Evolutionary conservation across 495 filamentous ascomycete genomes (phyloP).

Genomic region (Trichoderma gamsii): DNA sequence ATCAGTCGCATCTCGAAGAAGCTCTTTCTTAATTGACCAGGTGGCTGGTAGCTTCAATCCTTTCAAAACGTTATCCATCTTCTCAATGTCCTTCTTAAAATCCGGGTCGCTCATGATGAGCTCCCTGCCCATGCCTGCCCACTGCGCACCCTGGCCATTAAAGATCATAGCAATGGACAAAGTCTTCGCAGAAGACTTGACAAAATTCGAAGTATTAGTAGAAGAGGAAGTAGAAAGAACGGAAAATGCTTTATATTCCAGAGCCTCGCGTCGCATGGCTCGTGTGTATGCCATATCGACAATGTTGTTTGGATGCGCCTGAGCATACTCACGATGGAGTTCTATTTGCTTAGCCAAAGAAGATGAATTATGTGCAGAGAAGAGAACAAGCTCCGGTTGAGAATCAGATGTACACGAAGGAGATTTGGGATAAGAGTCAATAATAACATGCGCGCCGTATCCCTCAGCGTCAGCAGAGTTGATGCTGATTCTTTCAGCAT

Average conservation of each 20-base stretch:
- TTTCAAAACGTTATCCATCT: slow-evolving; percentile 11
- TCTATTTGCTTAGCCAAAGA: slow-evolving; percentile 13
- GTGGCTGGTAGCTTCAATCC: background rate
- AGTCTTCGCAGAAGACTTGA: slow-evolving; percentile 6
- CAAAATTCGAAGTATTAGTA: background rate
- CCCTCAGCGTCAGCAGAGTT: slow-evolving; percentile 37
- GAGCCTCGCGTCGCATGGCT: slow-evolving; percentile 12
- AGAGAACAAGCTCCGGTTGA: slow-evolving; percentile 8
- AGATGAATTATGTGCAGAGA: slow-evolving; percentile 10
- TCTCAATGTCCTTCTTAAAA: slow-evolving; percentile 8
- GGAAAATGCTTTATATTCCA: slow-evolving; percentile 13
- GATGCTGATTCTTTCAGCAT: slow-evolving; percentile 29
- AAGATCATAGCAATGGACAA: slow-evolving; percentile 18
- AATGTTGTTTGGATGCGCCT: background rate
- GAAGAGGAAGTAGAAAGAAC: slow-evolving; percentile 16
- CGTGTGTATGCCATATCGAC: slow-evolving; percentile 14
- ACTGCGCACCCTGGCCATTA: slow-evolving; percentile 24
- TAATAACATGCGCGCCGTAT: background rate
- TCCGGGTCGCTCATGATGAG: background rate
- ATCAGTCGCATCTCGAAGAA: slow-evolving; percentile 3
- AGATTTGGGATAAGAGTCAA: background rate
- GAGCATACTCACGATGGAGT: background rate
- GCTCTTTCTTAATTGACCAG: slow-evolving; percentile 15
- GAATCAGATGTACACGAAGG: background rate
- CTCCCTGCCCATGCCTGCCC: slow-evolving; percentile 20